Conservation (phyloP, 1,139 yeast genomes). For the Candida pseudocylindracea region DNA sequence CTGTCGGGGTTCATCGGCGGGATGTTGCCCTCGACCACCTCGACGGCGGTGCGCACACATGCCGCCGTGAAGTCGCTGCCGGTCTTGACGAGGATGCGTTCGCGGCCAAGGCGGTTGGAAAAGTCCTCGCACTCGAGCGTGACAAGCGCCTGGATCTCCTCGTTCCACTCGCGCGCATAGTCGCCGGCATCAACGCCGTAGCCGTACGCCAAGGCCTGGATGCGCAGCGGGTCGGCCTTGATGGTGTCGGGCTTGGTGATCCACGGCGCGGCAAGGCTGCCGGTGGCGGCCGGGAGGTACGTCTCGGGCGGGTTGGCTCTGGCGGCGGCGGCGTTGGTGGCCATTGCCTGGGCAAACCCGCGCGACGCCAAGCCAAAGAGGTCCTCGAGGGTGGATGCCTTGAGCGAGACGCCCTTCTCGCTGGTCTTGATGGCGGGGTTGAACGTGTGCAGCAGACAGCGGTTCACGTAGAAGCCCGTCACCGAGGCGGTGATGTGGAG, state of each 20-base stretch:
- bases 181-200: conserved; percentile 41
- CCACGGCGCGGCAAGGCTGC: conserved; percentile 2
- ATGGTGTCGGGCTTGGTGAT: conserved; percentile 1
- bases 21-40: conserved; percentile 52
- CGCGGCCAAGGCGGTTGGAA: conserved; percentile 54
- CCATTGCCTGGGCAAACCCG: conserved; percentile 16
- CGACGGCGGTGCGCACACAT: conserved; percentile 65
- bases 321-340: conserved; percentile 15
- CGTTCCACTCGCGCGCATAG: conserved; percentile 64
- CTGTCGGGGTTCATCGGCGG: conserved; percentile 68
- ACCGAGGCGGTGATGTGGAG: conserved; percentile 59
- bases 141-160: conserved; percentile 63
- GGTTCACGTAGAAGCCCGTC: conserved; percentile 62
- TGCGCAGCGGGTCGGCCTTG: conserved; percentile 36
- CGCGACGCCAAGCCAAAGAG: conserved; percentile 36
- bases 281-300: conserved; percentile 23
- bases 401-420: conserved; percentile 14
- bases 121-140: conserved; percentile 40
- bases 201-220: conserved; percentile 29
- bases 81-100: conserved; percentile 50
- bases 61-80: conserved; percentile 55
- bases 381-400: conserved; percentile 25
- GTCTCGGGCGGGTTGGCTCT: conserved; percentile 31
- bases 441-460: conserved; percentile 41
- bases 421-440: conserved; percentile 34